These are phyloP conservation scores for Boletus huronensis DNA, from an alignment of 768 basidiomycete genomes.

Conservation along the genomic window DNA sequence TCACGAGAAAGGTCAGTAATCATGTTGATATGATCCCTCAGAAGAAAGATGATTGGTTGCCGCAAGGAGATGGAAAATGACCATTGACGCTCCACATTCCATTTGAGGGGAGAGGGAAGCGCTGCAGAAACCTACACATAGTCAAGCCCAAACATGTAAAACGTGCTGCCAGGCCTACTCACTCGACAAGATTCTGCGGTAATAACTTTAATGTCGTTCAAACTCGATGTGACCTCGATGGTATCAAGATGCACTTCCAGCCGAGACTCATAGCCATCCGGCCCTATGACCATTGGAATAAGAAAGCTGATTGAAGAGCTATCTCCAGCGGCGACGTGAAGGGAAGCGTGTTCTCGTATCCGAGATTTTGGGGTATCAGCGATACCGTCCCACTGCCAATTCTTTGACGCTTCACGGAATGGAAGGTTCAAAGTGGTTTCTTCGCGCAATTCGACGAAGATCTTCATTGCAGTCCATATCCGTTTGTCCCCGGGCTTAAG, in stretches of 20 bases:
- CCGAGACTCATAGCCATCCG: slow-evolving; percentile 72
- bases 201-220: slow-evolving; percentile 83
- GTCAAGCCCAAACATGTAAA: slow-evolving; percentile 1
- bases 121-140: slow-evolving; percentile 56
- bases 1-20: slow-evolving; percentile 90
- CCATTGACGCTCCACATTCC: slow-evolving; percentile 84
- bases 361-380: slow-evolving; percentile 46
- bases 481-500: slow-evolving; percentile 78
- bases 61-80: slow-evolving; percentile 65
- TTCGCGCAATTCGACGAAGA: slow-evolving; percentile 79
- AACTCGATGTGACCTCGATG: slow-evolving; percentile 72
- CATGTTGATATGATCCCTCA: slow-evolving; percentile 94
- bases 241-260: slow-evolving; percentile 82
- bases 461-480: slow-evolving; percentile 75
- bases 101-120: slow-evolving; percentile 76
- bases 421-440: slow-evolving; percentile 80
- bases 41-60: slow-evolving; percentile 68
- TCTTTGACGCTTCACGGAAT: slow-evolving; percentile 91
- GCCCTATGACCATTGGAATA: slow-evolving; percentile 74
- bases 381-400: slow-evolving; percentile 90
- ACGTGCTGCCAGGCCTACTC: slow-evolving; percentile 16
- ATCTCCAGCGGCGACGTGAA: slow-evolving; percentile 73
- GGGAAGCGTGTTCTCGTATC: slow-evolving; percentile 63
- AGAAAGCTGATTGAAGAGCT: slow-evolving; percentile 83
- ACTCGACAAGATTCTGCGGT: slow-evolving; percentile 78